phyloP scores from a whole-genome alignment of 768 basidiomycete genomes.

The Rhodotorula kratochvilovae region DNA sequence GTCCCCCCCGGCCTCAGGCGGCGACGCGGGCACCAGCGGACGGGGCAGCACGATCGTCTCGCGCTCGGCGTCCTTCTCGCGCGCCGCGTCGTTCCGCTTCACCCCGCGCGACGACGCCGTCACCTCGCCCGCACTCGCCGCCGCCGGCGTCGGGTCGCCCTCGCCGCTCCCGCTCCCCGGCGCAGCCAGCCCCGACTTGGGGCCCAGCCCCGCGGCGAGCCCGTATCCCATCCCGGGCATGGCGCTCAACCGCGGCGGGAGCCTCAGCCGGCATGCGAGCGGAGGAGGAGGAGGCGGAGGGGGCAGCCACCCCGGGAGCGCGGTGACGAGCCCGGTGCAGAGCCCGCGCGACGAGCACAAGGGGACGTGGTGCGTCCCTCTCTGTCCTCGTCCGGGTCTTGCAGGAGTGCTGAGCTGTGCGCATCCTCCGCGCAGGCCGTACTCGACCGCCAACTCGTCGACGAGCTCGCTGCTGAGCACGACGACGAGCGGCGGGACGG shows the following conservation, averaged over 20 bases:
- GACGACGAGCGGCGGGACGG: conserved; percentile 13
- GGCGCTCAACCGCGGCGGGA: neutral
- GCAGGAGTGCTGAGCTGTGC: too few species aligned
- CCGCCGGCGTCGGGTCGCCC: neutral
- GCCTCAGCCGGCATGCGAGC: neutral
- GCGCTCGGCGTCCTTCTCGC: conserved; percentile 22
- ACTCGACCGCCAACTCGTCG: conserved; percentile 38
- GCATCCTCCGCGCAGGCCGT: conserved; percentile 5
- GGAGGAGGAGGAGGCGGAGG: neutral
- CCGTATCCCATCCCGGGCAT: neutral
- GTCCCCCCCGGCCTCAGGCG: neutral
- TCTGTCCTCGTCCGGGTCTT: neutral
- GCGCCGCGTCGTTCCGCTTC: conserved; percentile 33
- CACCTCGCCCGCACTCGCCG: neutral
- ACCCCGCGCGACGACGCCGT: conserved; percentile 15
- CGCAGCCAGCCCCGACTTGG: conserved; percentile 1
- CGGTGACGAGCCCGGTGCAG: neutral
- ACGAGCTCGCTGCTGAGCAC: conserved; percentile 16
- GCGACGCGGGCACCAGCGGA: neutral
- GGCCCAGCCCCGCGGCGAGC: neutral
- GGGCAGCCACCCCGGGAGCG: neutral
- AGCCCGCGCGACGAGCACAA: conserved; percentile 25
- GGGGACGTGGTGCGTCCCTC: conserved; percentile 25
- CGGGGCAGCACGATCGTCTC: conserved; percentile 3
- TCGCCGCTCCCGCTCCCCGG: neutral